Conservation (phyloP, 2,329 filamentous ascomycete species). For the Coniochaeta sp. region DNA sequence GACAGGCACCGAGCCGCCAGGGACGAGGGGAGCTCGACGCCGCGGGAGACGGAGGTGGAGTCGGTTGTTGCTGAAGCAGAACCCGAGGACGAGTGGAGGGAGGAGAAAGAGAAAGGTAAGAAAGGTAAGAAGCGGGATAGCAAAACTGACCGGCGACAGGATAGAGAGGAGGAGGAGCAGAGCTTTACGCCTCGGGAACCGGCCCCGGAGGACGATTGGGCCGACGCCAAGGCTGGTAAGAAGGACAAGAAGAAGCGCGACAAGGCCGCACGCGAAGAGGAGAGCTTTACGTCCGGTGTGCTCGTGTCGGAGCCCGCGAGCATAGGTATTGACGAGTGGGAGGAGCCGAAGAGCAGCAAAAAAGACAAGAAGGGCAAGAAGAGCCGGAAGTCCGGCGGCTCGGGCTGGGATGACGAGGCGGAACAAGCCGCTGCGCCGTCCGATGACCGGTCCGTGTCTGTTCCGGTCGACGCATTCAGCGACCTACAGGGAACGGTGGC, state of each 20-base stretch:
- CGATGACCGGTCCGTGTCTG: slow-evolving; percentile 20
- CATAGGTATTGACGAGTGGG: slow-evolving; percentile 15
- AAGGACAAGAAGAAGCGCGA: neutral
- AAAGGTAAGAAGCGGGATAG: slow-evolving; percentile 5
- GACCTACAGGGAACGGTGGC: slow-evolving; percentile 17
- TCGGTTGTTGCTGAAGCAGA: slow-evolving; percentile 3
- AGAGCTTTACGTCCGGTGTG: neutral
- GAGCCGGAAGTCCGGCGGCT: slow-evolving; percentile 7
- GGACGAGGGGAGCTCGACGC: neutral
- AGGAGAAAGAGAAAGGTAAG: slow-evolving; percentile 1
- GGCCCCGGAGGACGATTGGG: slow-evolving; percentile 10
- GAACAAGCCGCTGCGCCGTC: slow-evolving; percentile 9
- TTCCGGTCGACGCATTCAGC: slow-evolving; percentile 21
- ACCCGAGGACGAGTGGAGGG: slow-evolving; percentile 2
- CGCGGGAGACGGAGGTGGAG: neutral
- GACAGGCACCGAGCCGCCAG: slow-evolving; percentile 1
- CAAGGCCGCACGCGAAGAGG: neutral
- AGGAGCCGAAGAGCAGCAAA: slow-evolving; percentile 17
- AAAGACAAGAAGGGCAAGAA: slow-evolving; percentile 26
- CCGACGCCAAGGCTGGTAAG: neutral
- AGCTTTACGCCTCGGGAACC: slow-evolving; percentile 4
- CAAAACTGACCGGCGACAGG: neutral
- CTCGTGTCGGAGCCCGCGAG: neutral
- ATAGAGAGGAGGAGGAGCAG: neutral
- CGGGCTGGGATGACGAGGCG: slow-evolving; percentile 10